phyloP scores from a whole-genome alignment of 768 basidiomycete genomes.

The Myochromella boudieri region DNA sequence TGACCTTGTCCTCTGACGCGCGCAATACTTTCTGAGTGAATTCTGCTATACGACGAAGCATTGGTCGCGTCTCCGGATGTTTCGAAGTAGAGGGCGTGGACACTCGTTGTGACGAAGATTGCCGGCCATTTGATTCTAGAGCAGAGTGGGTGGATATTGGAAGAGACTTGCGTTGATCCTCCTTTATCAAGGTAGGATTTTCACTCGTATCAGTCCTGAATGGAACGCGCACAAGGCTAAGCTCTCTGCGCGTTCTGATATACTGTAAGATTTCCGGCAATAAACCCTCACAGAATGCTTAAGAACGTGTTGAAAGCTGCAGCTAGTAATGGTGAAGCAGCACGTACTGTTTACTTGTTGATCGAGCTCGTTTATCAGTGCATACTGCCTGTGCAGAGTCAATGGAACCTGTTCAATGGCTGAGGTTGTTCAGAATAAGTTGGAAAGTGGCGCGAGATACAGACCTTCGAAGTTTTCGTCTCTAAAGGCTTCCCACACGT shows the following conservation, averaged over 20 bases:
- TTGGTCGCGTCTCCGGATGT: slow-evolving; percentile 42
- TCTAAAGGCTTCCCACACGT: slow-evolving; percentile 72
- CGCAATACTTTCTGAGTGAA: slow-evolving; percentile 60
- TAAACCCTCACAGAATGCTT: slow-evolving; percentile 40
- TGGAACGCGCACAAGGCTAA: neutral
- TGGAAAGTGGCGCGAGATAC: slow-evolving; percentile 10
- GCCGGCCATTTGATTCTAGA: neutral
- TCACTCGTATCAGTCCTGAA: neutral
- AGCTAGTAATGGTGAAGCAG: too few relatives aligned
- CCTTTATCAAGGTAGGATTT: neutral
- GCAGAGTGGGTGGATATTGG: neutral
- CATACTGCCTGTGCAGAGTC: slow-evolving; percentile 68
- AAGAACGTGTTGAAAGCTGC: too few relatives aligned
- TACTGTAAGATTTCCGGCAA: slow-evolving; percentile 49
- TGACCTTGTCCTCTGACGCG: slow-evolving; percentile 76
- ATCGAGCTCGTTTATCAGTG: slow-evolving; percentile 72
- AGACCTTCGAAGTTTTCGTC: slow-evolving; percentile 81
- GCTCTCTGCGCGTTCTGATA: slow-evolving; percentile 28
- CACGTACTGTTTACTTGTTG: slow-evolving; percentile 56
- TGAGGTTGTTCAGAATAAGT: slow-evolving; percentile 25
- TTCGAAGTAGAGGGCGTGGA: slow-evolving; percentile 21
- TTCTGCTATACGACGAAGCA: slow-evolving; percentile 59
- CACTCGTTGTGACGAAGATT: neutral
- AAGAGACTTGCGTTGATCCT: neutral
- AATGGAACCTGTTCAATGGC: slow-evolving; percentile 80